Percentiles rank a stretch among this genome's conserved stretches.
These are phyloP conservation scores for Funneliformis geosporum DNA, from an alignment of 192 early-diverging fungal species.

Conservation along the genomic window DNA sequence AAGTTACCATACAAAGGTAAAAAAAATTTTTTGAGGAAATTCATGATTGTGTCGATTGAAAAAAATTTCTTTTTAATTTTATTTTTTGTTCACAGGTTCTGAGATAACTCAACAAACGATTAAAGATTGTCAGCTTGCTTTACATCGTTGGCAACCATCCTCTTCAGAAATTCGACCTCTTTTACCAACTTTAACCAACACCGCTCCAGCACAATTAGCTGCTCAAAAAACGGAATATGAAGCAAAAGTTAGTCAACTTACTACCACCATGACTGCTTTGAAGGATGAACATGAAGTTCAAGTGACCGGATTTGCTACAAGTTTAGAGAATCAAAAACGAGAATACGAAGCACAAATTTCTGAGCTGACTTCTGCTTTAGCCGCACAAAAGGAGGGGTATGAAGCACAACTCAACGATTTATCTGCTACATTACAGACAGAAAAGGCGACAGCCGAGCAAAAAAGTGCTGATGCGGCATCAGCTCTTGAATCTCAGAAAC, in stretches of 20 bases:
- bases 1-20: slow-evolving; percentile 9
- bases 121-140: slow-evolving; percentile 31
- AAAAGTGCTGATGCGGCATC: slow-evolving; percentile 9
- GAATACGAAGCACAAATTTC: slow-evolving; percentile 5
- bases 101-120: not conserved
- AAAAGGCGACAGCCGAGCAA: not conserved
- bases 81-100: not conserved
- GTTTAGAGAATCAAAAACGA: slow-evolving; percentile 5
- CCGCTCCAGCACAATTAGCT: slow-evolving; percentile 22
- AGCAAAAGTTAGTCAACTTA: slow-evolving; percentile 20
- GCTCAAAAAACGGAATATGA: slow-evolving; percentile 34
- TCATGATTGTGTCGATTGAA: too few relatives aligned
- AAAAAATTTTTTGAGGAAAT: not conserved
- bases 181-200: slow-evolving; percentile 31
- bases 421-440: not conserved
- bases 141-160: slow-evolving; percentile 32
- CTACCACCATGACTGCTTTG: not conserved
- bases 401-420: slow-evolving; percentile 24
- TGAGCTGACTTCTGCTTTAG: not conserved
- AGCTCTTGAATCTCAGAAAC: slow-evolving; percentile 11
- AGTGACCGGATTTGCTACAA: not conserved
- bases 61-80: not conserved
- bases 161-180: not conserved
- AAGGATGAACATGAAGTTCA: slow-evolving; percentile 8
- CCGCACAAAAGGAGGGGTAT: slow-evolving; percentile 17